These are phyloP conservation scores for Globisporangium uncinulatum DNA, from an alignment of 352 stramenopile species.

Conservation along the genomic window DNA sequence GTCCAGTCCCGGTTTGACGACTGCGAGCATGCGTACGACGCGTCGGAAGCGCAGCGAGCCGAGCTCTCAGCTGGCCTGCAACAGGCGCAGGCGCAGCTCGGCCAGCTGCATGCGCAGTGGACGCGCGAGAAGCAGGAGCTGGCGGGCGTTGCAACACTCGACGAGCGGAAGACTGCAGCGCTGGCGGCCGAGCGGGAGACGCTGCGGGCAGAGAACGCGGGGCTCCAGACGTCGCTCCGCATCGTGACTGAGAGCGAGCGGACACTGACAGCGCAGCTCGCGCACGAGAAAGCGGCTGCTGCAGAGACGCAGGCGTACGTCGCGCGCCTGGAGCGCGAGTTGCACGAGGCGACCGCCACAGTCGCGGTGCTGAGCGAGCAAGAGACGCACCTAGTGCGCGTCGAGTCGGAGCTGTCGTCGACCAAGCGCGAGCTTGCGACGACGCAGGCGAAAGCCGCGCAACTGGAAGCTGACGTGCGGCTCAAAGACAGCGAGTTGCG, in stretches of 20 bases:
- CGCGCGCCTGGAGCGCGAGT: constrained; percentile 26
- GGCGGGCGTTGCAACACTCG: constrained; percentile 20
- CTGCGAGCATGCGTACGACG: constrained; percentile 35
- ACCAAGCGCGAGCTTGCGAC: constrained; percentile 30
- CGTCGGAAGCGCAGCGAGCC: constrained; percentile 30
- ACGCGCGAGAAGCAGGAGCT: constrained; percentile 54
- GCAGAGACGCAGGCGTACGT: constrained; percentile 27
- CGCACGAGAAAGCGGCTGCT: constrained; percentile 17
- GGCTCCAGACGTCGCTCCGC: constrained; percentile 23
- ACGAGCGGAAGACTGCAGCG: constrained; percentile 25
- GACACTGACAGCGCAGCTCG: constrained; percentile 18
- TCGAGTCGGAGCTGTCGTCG: constrained; percentile 30
- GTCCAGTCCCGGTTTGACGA: constrained; percentile 40
- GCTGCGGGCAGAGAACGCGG: constrained; percentile 34
- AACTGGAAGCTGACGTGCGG: constrained; percentile 31
- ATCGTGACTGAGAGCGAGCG: constrained; percentile 30
- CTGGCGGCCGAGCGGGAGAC: constrained; percentile 32
- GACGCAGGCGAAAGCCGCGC: constrained; percentile 19
- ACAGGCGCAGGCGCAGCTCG: constrained; percentile 46
- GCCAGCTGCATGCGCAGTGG: constrained; percentile 49
- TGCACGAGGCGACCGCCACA: constrained; percentile 20
- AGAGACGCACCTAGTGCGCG: constrained; percentile 24
- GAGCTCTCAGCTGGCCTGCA: constrained; percentile 40
- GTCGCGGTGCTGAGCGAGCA: constrained; percentile 28
- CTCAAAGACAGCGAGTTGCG: constrained; percentile 25